Conservation (phyloP, 371 early-diverging fungal genomes). For the Phascolomyces articulosus region DNA sequence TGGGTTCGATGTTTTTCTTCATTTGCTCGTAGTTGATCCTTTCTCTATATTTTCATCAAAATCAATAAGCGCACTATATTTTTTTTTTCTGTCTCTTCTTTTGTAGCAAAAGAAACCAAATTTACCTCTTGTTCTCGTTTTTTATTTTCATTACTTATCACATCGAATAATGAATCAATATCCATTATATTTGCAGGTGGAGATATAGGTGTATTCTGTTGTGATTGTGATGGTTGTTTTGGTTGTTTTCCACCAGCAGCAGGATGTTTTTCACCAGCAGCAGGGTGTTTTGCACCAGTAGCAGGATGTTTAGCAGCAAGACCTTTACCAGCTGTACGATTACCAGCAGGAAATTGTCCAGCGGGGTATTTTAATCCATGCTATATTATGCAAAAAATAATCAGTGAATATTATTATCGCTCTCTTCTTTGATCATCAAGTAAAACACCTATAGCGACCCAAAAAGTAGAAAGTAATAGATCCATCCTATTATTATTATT, state of each 20-base stretch:
- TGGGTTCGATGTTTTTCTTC: constrained; percentile 14
- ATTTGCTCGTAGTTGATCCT: constrained; percentile 14
- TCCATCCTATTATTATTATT: background rate
- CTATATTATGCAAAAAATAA: background rate
- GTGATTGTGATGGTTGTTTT: constrained; percentile 6
- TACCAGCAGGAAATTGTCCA: background rate
- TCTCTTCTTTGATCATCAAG: too few species aligned
- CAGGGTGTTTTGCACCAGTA: constrained; percentile 1
- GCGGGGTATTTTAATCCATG: constrained; percentile 1
- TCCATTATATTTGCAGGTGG: constrained; percentile 22
- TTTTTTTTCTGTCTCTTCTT: too few species aligned
- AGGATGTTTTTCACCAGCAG: background rate
- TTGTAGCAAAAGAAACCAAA: too few species aligned
- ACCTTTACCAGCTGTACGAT: background rate
- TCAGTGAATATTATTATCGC: too few species aligned
- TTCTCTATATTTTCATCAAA: too few species aligned
- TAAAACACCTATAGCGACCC: too few species aligned
- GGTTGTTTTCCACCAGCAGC: background rate
- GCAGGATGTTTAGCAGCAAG: background rate
- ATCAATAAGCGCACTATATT: too few species aligned
- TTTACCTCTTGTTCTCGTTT: constrained; percentile 38
- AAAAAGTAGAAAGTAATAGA: too few species aligned
- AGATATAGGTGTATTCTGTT: background rate
- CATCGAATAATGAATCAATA: constrained; percentile 26
- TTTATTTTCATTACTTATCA: constrained; percentile 32